Percentiles rank a stretch among this genome's conserved stretches.
phyloP scores from a whole-genome alignment of 23 red algal species.

The Gracilaria domingensis region DNA sequence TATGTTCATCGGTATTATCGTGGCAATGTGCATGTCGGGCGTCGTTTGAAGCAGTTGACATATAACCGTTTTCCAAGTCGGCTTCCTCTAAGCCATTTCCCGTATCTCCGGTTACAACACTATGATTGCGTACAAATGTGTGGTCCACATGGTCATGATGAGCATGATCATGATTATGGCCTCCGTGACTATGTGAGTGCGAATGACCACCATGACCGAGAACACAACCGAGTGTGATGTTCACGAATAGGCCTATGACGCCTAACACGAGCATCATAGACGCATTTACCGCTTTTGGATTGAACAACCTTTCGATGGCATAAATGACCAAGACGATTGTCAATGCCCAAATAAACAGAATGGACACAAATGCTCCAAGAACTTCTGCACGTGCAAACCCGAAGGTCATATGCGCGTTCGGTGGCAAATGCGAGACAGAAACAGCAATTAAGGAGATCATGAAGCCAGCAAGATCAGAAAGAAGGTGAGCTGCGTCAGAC shows the following conservation, averaged over 20 bases:
- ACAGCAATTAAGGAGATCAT: conserved; percentile 90
- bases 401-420: conserved; percentile 73
- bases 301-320: conserved; percentile 66
- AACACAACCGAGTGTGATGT: conserved; percentile 82
- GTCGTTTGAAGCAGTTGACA: not conserved
- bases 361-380: conserved; percentile 89
- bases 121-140: conserved; percentile 1
- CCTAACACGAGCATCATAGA: conserved; percentile 86
- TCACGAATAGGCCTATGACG: conserved; percentile 85
- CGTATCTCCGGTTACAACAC: not conserved
- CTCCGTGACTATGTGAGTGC: conserved; percentile 49
- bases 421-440: conserved; percentile 67
- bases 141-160: not conserved
- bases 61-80: conserved; percentile 10
- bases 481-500: conserved; percentile 96
- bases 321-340: conserved; percentile 74
- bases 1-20: conserved; percentile 27
- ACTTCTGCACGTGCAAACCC: conserved; percentile 96
- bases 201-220: conserved; percentile 54
- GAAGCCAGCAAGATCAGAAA: conserved; percentile 96
- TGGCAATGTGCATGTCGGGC: not conserved
- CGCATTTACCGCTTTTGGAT: conserved; percentile 83
- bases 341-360: conserved; percentile 93
- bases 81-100: not conserved
- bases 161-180: conserved; percentile 45